Base-by-base conservation (phyloP, 2,329 filamentous ascomycete genomes). In the Hawksworthiomyces lignivorus region DNA sequence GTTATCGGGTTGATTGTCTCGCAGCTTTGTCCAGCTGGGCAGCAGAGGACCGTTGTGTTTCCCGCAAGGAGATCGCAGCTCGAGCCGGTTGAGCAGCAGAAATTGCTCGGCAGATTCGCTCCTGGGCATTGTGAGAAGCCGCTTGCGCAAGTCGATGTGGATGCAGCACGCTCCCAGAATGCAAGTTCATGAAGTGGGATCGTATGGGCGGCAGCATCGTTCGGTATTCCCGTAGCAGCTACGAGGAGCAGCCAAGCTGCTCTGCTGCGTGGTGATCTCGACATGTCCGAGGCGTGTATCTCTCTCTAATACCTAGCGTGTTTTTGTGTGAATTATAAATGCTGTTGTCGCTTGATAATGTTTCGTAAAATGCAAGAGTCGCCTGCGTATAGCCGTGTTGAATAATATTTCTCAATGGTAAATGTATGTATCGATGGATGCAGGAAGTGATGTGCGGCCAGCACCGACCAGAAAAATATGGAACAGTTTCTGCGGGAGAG, bases 41-140 rank as follows among this genome's bases (percentile, higher is more conserved):
- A 89, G 65, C 84, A 89, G 36, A 88, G 64, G 12, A 81, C 70
- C 0, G 82, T 84, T 6, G 80, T 81, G 33, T 69, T 64, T n/a
- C 65, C 75, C 10, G 80, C 80, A 35, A 88, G 70, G 2, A 69
- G 53, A 30, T 77, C 64, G 61, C 84, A 89, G 3, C 56, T 68
- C 7, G 69, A 63, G 15, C 57, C 61, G 21, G 61, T 47, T 4
- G 70, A 61, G 55, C 84, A 89, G 66, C 83, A 87, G 57, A 88
- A 86, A 56, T 73, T 68, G 39, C 64, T 65, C 2, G 82, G 80
- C 18, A 85, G 67, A 22, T 63, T 66, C 21, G 62, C 47, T 41
- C 60, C 56, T 19, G 70, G 61, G 56, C 82, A 87, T 50, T 68
- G 66, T 15, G 62, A 58, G 43, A 76, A 70, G 38, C 66, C 54